Base-by-base conservation (phyloP, 495 filamentous ascomycete genomes). In the Astrothelium macrocarpum region DNA sequence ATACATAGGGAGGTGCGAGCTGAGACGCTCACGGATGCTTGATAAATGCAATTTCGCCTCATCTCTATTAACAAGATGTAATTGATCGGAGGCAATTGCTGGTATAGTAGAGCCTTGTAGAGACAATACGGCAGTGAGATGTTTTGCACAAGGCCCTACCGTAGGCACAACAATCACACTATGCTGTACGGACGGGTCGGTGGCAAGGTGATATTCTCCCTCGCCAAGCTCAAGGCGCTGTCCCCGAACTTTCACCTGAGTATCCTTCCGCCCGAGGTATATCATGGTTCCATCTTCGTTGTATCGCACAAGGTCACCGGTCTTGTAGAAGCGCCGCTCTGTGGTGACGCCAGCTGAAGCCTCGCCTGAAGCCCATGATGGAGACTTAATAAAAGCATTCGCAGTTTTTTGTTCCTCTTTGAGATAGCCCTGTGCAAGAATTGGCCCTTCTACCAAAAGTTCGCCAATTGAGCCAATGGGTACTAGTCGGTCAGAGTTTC, bases 401-500 rank as follows among this genome's bases (percentile, higher is more conserved):
- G 59, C 66, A 0, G 74, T 78, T 61, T 72, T 74, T 58, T 67
- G 65, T 1, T 62, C 53, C 31, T 79, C 68, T 29, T 78, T 73
- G 10, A 79, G 68, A 60, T 79, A 79, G 0, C 72, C 72, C 9
- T 61, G 42, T 12, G 69, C 74, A 12, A 77, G 58, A 16, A 59
- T 68, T 1, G 71, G 71, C 1, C 78, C 77, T 69, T 74, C 75
- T 25, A 78, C 59, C 1, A 79, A 16, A 1, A 80, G 68, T 64
- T 78, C 76, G 20, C 77, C 77, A 32, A 74, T 65, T 10, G 74
- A 67, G 2, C 77, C 77, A 3, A 78, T 67, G 0, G 77, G 75
- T 18, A 68, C 66, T 0, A 79, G 70, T 28, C 68, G 45, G 23
- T 77, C 45, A 20, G 66, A 67, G 39, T 74, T 64, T 1, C 68